Evolutionary conservation across 169 alveolate species (phyloP), one percentile per base, ranked within the genome.

Genomic region (Plasmodium cynomolgi): DNA sequence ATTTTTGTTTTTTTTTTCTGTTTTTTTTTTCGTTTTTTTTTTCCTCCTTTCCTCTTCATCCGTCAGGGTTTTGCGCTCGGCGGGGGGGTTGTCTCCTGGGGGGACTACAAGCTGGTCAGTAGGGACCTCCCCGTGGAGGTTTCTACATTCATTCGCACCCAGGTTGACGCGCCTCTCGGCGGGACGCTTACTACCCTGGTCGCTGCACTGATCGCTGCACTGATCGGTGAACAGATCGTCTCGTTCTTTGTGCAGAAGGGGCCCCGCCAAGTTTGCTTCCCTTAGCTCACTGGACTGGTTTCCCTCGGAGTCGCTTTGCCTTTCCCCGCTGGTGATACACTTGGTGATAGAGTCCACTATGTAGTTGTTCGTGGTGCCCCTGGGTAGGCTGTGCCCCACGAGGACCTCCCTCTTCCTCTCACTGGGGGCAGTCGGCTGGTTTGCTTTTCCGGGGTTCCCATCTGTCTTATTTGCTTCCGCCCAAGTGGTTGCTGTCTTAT

Each of bases 1-100:
- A 90, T 68, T 56, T 80, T 81, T 90, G 15, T 26, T 39, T 80
- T 90, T 37, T 74, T 90, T 81, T 90, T 90, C 91, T 75, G 47
- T n/a, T 75, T 75, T 39, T 75, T 75, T 39, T 75, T 75, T 41
- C 7, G 83, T n/a, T 47, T 62, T 72, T 90, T 90, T 90, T 58
- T 90, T 81, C 44, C 81, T 71, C 34, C 33, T 80, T 33, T 68
- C 75, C 31, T 58, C 73, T 47, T 85, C 93, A 1, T 74, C 47
- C 17, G 71, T 31, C n/a, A 75, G 50, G 29, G 20, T 33, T 50
- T 62, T 90, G n/a, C 58, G 13, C 6, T 47, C n/a, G n/a, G 17
- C 2, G 58, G 58, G 58, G 58, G 58, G n/a, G n/a, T 37, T 37
- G 0, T 44, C 56, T 15, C 50, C 13, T 41, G 50, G 50, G 6